These are phyloP conservation scores for Leccinum uliginosum DNA, from an alignment of 768 basidiomycete species.

Conservation along the genomic window DNA sequence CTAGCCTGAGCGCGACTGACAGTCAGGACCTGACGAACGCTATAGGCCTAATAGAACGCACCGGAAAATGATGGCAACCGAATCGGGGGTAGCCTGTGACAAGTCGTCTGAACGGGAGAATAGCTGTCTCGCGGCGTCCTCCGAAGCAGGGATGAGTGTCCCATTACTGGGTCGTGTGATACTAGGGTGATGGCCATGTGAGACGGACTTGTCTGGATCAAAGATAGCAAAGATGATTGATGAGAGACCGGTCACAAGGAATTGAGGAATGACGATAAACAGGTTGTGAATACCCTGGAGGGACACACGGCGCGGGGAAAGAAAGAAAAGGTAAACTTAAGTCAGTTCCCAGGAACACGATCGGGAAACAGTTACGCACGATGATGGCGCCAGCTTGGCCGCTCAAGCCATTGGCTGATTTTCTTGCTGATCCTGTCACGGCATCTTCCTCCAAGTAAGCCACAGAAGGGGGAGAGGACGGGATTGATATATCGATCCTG, in stretches of 20 bases:
- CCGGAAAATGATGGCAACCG: conserved; percentile 81
- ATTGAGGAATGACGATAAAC: conserved; percentile 91
- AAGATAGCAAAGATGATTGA: conserved; percentile 83
- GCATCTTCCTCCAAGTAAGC: conserved; percentile 14
- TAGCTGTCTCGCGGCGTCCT: conserved; percentile 5
- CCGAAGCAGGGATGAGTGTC: not conserved
- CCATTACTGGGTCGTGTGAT: conserved; percentile 7
- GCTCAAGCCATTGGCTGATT: conserved; percentile 43
- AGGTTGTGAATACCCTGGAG: conserved; percentile 90
- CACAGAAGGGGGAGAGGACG: conserved; percentile 8
- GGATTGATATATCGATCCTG: conserved; percentile 36
- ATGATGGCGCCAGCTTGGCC: conserved; percentile 87
- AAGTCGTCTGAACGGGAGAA: conserved; percentile 12
- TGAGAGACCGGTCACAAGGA: conserved; percentile 83
- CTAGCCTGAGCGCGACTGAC: conserved; percentile 38
- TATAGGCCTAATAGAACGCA: conserved; percentile 20
- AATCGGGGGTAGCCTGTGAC: conserved; percentile 41
- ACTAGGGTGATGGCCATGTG: conserved; percentile 33
- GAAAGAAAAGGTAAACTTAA: not conserved
- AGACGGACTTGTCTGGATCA: conserved; percentile 54
- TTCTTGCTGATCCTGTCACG: conserved; percentile 16
- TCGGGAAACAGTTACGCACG: conserved; percentile 39
- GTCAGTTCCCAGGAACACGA: not conserved
- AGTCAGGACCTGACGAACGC: not conserved
- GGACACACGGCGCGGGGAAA: not conserved